phyloP scores from a whole-genome alignment of 225 moss, liverwort and hornwort species.

The Antitrichia curtipendula region DNA sequence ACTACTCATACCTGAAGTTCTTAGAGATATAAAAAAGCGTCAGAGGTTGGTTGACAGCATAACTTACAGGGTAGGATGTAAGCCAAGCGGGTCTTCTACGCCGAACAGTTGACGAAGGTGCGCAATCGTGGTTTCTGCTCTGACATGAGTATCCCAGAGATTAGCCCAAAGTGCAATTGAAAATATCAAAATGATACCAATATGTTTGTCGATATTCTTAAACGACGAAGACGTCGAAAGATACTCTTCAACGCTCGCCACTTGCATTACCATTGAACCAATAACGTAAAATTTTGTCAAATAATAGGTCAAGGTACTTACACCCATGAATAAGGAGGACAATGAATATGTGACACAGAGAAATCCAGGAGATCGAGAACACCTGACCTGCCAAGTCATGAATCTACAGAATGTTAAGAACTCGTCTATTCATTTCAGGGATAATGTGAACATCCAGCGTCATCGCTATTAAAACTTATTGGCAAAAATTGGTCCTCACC shows the following conservation, averaged over 20 bases:
- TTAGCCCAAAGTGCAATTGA: neutral
- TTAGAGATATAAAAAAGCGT: neutral
- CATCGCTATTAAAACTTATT: neutral
- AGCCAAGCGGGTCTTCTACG: constrained; percentile 77
- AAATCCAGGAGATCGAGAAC: constrained; percentile 53
- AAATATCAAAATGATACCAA: neutral
- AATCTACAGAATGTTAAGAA: neutral
- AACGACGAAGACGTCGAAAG: neutral
- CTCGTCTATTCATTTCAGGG: neutral
- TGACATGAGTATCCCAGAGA: neutral
- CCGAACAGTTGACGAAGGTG: constrained; percentile 25
- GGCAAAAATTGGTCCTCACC: neutral
- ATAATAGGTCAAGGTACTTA: constrained; percentile 16
- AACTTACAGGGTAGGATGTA: constrained; percentile 56
- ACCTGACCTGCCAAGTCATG: constrained; percentile 67
- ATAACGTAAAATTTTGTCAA: neutral
- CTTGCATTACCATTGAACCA: neutral
- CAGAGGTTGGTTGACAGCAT: neutral
- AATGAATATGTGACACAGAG: constrained; percentile 65
- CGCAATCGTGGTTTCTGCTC: constrained; percentile 16
- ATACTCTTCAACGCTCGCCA: neutral
- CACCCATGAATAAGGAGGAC: constrained; percentile 71
- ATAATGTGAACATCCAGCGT: neutral
- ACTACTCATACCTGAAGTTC: neutral
- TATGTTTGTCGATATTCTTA: neutral